phyloP scores from a whole-genome alignment of 805 yeast species.

The Clavispora asparagi region DNA sequence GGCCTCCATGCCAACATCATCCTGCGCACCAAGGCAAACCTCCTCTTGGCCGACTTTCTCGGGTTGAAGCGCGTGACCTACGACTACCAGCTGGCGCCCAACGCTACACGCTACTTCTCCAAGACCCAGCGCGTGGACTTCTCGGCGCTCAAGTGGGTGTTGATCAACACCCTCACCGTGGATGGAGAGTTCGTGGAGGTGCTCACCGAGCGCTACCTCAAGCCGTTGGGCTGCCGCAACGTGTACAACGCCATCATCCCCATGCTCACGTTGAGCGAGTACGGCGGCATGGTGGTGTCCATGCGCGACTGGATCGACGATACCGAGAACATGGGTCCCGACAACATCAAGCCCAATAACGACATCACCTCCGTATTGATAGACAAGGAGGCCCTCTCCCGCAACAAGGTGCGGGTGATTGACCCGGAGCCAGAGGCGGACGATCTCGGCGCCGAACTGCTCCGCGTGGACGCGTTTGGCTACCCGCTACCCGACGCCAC shows the following conservation, averaged over 20 bases:
- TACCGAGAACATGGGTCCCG: constrained; percentile 53
- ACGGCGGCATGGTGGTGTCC: constrained; percentile 93
- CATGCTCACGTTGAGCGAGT: constrained; percentile 80
- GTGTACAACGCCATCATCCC: constrained; percentile 82
- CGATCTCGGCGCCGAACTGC: constrained; percentile 30
- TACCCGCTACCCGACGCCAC: constrained; percentile 93
- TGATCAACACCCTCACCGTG: constrained; percentile 81
- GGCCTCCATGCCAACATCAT: constrained; percentile 84
- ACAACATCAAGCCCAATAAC: constrained; percentile 22
- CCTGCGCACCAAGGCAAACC: constrained; percentile 63
- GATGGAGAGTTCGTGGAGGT: constrained; percentile 92
- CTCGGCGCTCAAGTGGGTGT: constrained; percentile 79
- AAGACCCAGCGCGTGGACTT: constrained; percentile 72
- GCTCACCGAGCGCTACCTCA: constrained; percentile 81
- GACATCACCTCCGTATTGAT: constrained; percentile 60
- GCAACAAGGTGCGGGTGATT: constrained; percentile 65
- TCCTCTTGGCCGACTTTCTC: constrained; percentile 79
- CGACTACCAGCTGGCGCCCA: constrained; percentile 88
- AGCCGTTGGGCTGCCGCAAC: constrained; percentile 79
- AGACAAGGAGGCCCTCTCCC: constrained; percentile 66
- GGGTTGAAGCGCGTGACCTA: constrained; percentile 87
- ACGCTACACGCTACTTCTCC: constrained; percentile 72
- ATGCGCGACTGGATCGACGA: constrained; percentile 87
- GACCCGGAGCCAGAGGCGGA: constrained; percentile 50
- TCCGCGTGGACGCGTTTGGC: constrained; percentile 89